Percentiles rank a stretch among this genome's conserved stretches.
Evolutionary conservation across 306 rosid genomes (phyloP).

Genomic region (Prosopis cineraria): DNA sequence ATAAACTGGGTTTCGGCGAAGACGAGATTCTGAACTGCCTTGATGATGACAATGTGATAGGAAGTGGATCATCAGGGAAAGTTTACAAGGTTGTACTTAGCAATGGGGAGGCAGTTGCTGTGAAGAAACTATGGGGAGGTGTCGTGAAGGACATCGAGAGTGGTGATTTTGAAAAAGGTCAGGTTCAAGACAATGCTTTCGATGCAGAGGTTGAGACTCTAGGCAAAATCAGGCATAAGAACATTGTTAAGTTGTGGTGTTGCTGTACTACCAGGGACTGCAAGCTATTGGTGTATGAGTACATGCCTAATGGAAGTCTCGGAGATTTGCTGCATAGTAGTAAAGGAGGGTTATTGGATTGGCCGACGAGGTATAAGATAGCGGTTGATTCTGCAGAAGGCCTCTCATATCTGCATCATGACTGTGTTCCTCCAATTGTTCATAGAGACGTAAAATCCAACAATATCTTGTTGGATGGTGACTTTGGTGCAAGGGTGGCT

Average conservation of each 20-base stretch:
- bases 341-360: no score
- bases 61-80: slow-evolving; percentile 84
- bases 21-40: slow-evolving; percentile 84
- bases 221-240: slow-evolving; percentile 93
- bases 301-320: slow-evolving; percentile 93
- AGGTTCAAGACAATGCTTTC: slow-evolving; percentile 63
- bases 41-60: slow-evolving; percentile 88
- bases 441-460: no score
- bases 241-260: slow-evolving; percentile 94
- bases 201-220: slow-evolving; percentile 89
- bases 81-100: slow-evolving; percentile 84
- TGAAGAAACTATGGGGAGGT: slow-evolving; percentile 88
- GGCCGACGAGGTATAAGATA: no score
- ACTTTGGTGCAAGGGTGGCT: no score
- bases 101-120: slow-evolving; percentile 82
- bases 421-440: no score
- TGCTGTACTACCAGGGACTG: slow-evolving; percentile 80
- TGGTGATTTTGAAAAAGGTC: slow-evolving; percentile 66
- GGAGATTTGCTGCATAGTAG: slow-evolving; percentile 64
- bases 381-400: no score
- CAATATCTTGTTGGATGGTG: no score
- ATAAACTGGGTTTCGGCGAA: slow-evolving; percentile 80
- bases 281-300: slow-evolving; percentile 92
- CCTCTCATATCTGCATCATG: no score
- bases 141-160: slow-evolving; percentile 45